A percentile compares a stretch with the other conserved stretches of the same genome.
Conservation (phyloP, 2,329 filamentous ascomycete genomes). For the Monosporascus sp. region DNA sequence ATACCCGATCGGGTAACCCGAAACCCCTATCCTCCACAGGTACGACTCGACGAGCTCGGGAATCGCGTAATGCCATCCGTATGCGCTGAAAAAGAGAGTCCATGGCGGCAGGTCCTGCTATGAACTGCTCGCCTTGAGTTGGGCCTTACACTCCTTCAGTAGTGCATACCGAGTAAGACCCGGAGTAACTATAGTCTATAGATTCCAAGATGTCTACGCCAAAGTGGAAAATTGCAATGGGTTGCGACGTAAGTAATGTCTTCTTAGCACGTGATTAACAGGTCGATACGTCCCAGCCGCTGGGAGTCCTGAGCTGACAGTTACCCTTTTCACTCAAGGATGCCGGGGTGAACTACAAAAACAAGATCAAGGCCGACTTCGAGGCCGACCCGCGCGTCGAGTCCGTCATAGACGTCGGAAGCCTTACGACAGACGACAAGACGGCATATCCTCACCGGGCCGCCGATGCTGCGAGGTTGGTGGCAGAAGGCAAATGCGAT, state of each 20-base stretch:
- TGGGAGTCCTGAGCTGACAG: background rate
- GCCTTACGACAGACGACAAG: slow-evolving; percentile 60
- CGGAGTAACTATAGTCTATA: slow-evolving; percentile 7
- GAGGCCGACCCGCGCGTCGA: slow-evolving; percentile 61
- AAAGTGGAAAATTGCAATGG: slow-evolving; percentile 48
- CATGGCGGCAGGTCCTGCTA: too few relatives aligned
- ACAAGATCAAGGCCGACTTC: slow-evolving; percentile 69
- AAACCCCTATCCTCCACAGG: background rate
- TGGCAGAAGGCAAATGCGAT: slow-evolving; percentile 61
- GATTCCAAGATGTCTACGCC: slow-evolving; percentile 34
- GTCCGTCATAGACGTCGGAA: slow-evolving; percentile 69
- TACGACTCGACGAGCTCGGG: background rate
- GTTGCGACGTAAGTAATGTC: slow-evolving; percentile 43
- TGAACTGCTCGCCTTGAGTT: too few relatives aligned
- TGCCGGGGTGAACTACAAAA: slow-evolving; percentile 74
- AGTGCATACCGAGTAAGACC: too few relatives aligned
- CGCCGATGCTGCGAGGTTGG: slow-evolving; percentile 62
- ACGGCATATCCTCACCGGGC: slow-evolving; percentile 79
- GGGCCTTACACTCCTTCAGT: too few relatives aligned
- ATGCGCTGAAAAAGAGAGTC: too few relatives aligned
- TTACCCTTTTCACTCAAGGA: slow-evolving; percentile 36
- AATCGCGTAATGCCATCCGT: background rate
- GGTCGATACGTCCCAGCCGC: too few relatives aligned
- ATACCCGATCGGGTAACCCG: slow-evolving; percentile 5
- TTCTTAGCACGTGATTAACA: too few relatives aligned